A percentile compares a stretch with the other conserved stretches of the same genome.
Conservation (phyloP, 148 eudicot genomes). For the Suaeda aralocaspica region DNA sequence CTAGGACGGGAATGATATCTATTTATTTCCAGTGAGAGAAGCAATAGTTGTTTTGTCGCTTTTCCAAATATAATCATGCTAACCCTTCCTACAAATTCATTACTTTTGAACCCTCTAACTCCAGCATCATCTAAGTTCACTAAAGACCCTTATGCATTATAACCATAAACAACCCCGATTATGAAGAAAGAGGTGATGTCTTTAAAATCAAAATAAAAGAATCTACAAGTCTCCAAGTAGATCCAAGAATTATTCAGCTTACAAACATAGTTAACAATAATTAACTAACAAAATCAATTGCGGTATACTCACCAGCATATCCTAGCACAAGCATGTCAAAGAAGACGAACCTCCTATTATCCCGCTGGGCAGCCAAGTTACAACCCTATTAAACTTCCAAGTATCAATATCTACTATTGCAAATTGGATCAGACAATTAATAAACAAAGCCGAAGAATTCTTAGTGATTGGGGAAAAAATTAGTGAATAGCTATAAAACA, state of each 20-base stretch:
- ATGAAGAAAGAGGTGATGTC: not conserved
- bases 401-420: constrained; percentile 5
- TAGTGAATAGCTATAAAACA: constrained; percentile 2
- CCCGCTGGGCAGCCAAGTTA: constrained; percentile 70
- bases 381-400: constrained; percentile 58
- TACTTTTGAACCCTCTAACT: not conserved
- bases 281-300: not conserved
- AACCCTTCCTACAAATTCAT: not conserved
- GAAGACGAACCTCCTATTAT: constrained; percentile 66
- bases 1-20: not conserved
- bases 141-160: not conserved
- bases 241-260: not conserved
- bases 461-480: not conserved
- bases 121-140: not conserved
- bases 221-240: not conserved
- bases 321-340: constrained; percentile 74
- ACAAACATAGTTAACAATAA: not conserved
- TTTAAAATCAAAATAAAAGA: not conserved
- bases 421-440: not conserved
- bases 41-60: not conserved
- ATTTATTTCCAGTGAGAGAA: not conserved
- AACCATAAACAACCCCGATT: not conserved
- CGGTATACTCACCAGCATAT: constrained; percentile 53
- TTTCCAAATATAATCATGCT: not conserved
- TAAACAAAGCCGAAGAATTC: not conserved